Conservation (phyloP, 2,329 filamentous ascomycete species). For the Immersiporthe knoxdaviesiana region DNA sequence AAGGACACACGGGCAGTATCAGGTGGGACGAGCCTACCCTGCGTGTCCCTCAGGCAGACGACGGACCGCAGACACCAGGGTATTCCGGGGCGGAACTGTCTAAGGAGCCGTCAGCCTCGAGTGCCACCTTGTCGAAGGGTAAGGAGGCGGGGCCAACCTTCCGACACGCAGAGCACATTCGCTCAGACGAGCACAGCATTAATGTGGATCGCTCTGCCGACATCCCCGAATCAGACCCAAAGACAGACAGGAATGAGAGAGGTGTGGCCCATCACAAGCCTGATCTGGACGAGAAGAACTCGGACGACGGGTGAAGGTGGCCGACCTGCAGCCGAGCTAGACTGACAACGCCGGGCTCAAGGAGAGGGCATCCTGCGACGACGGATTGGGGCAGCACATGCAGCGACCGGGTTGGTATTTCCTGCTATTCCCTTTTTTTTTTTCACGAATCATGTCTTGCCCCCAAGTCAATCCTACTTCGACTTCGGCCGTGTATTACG, state of each 20-base stretch:
- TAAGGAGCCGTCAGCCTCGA: slow-evolving; percentile 17
- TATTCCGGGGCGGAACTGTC: not conserved
- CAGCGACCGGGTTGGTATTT: not conserved
- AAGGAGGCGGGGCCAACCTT: slow-evolving; percentile 32
- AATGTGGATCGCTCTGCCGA: not conserved
- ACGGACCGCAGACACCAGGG: not conserved
- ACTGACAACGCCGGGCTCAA: not conserved
- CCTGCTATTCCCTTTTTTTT: too few species aligned
- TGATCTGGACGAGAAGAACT: not conserved
- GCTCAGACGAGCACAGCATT: slow-evolving; percentile 2
- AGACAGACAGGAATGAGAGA: not conserved
- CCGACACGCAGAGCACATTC: not conserved
- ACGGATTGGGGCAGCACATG: not conserved
- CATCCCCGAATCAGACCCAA: not conserved
- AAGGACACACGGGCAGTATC: slow-evolving; percentile 13
- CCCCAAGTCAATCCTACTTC: not conserved
- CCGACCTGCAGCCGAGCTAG: not conserved
- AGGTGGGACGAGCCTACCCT: slow-evolving; percentile 23
- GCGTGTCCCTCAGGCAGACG: not conserved
- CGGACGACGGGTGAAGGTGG: not conserved
- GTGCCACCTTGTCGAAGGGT: slow-evolving; percentile 19
- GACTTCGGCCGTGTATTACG: not conserved
- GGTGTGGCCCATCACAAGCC: not conserved
- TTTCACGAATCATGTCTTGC: not conserved
- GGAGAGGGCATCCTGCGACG: not conserved